Conservation (phyloP, 805 yeast species). For the Metschnikowia shivogae region DNA sequence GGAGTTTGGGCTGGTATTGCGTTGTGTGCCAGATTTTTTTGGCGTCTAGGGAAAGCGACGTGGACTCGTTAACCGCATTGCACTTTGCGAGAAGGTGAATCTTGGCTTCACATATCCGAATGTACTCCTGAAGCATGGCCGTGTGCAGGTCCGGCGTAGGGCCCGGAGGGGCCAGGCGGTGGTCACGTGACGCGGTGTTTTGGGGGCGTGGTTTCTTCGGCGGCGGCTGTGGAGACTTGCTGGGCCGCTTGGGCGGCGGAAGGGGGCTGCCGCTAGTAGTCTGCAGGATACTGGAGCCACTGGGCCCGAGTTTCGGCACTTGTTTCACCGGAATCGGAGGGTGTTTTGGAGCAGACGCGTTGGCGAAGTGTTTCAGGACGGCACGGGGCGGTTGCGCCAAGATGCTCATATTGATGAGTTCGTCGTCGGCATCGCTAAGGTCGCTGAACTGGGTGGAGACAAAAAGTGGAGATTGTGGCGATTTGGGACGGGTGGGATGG, state of each 20-base stretch:
- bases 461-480: not conserved
- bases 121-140: slow-evolving; percentile 20
- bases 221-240: not conserved
- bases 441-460: not conserved
- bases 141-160: slow-evolving; percentile 8
- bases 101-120: slow-evolving; percentile 25
- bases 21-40: slow-evolving; percentile 26
- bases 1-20: slow-evolving; percentile 25
- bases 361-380: no score
- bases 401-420: slow-evolving; percentile 11
- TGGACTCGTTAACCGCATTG: slow-evolving; percentile 31
- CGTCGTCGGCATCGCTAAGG: slow-evolving; percentile 6
- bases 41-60: slow-evolving; percentile 36
- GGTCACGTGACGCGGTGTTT: not conserved
- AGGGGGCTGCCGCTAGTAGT: no score
- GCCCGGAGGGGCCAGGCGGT: not conserved
- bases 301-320: no score
- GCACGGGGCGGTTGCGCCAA: slow-evolving; percentile 2
- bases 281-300: no score
- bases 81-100: slow-evolving; percentile 27
- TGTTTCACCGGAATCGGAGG: no score
- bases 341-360: no score
- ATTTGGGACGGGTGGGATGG: not conserved
- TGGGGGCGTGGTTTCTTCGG: slow-evolving; percentile 1
- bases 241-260: not conserved